These are phyloP conservation scores for Monascus ruber DNA, from an alignment of 2,329 filamentous ascomycete species.

Conservation along the genomic window DNA sequence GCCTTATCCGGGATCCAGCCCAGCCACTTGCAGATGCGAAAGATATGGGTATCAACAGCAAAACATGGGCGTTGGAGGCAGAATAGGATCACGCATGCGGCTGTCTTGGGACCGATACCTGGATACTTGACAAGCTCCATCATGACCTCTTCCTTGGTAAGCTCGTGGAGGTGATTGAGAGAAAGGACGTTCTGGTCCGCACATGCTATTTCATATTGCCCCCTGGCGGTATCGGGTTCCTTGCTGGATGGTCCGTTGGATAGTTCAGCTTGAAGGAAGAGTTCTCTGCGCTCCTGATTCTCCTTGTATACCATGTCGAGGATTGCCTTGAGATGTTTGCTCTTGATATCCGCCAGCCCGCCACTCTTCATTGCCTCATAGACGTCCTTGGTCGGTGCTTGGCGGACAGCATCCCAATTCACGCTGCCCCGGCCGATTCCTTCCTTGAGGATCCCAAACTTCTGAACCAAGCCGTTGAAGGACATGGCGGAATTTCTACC, in stretches of 20 bases:
- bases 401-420: conserved; percentile 60
- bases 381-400: conserved; percentile 49
- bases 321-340: conserved; percentile 60
- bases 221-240: conserved; percentile 38
- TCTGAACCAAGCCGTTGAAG: conserved; percentile 52
- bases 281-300: conserved; percentile 47
- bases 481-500: conserved; percentile 53
- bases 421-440: conserved; percentile 61
- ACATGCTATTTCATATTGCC: conserved; percentile 43
- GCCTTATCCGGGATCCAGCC: conserved; percentile 46
- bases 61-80: conserved; percentile 53
- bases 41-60: conserved; percentile 57
- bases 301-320: conserved; percentile 61
- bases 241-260: conserved; percentile 32
- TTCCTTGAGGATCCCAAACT: conserved; percentile 51
- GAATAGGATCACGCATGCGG: conserved; percentile 53
- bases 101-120: conserved; percentile 56
- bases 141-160: conserved; percentile 47
- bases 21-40: conserved; percentile 50
- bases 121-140: conserved; percentile 46
- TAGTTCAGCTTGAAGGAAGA: conserved; percentile 36
- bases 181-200: conserved; percentile 52
- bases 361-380: conserved; percentile 57
- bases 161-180: conserved; percentile 48
- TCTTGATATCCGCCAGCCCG: conserved; percentile 61